These are phyloP conservation scores for Deuterostichococcus epilithicus DNA, from an alignment of 139 green algal species.

Conservation along the genomic window DNA sequence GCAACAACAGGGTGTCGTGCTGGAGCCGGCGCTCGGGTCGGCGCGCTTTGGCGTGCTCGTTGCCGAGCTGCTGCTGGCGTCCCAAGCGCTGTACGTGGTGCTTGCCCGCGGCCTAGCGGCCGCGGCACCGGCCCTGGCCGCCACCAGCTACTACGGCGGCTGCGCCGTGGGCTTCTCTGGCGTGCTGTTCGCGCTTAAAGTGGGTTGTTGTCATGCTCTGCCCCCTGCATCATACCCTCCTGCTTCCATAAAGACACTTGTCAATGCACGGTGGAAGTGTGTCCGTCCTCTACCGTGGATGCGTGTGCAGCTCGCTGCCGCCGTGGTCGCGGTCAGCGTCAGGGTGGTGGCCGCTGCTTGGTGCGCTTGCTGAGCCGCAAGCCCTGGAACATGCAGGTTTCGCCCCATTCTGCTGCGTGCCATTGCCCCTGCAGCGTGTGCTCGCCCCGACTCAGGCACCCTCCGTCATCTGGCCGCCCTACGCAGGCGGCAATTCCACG, in stretches of 20 bases:
- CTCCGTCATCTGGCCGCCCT: too few relatives aligned
- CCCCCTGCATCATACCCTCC: too few relatives aligned
- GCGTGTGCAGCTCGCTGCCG: too few relatives aligned
- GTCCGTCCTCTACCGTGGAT: too few relatives aligned
- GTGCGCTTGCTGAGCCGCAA: constrained; percentile 17
- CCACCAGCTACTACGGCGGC: constrained; percentile 21
- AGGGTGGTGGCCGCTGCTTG: too few relatives aligned
- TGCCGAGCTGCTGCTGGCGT: constrained; percentile 52
- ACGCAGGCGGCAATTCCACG: too few relatives aligned
- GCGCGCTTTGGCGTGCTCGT: constrained; percentile 47
- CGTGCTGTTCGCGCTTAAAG: constrained; percentile 74
- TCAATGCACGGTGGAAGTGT: too few relatives aligned
- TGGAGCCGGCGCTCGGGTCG: constrained; percentile 59
- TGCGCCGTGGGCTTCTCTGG: constrained; percentile 66
- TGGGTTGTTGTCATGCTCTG: too few relatives aligned
- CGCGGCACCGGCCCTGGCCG: not conserved
- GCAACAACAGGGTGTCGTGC: constrained; percentile 50
- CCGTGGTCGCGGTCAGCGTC: too few relatives aligned
- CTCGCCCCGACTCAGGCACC: not conserved
- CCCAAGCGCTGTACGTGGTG: constrained; percentile 37
- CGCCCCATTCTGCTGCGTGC: not conserved
- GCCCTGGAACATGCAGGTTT: not conserved
- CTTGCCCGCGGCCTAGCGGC: not conserved
- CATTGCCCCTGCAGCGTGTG: not conserved
- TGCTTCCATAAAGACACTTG: too few relatives aligned